phyloP scores from a whole-genome alignment of 768 basidiomycete species.

The Rhodotorula sphaerocarpa region DNA sequence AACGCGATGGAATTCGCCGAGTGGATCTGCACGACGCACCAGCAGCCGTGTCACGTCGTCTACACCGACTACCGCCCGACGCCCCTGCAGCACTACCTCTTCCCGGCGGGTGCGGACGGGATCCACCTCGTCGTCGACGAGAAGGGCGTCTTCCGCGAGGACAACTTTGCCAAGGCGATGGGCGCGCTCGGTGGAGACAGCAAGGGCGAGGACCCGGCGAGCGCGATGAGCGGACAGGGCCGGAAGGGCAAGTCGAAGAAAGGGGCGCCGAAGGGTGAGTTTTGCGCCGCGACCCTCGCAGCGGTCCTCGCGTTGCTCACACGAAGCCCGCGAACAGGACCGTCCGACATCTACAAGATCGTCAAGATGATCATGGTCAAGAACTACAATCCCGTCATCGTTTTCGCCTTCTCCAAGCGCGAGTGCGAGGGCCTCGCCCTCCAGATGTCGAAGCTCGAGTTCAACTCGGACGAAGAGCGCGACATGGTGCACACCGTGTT shows the following conservation, averaged over 20 bases:
- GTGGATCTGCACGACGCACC: constrained; percentile 95
- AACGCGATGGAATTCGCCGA: constrained; percentile 99
- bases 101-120: constrained; percentile 91
- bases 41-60: constrained; percentile 97
- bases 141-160: constrained; percentile 91
- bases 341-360: constrained; percentile 92
- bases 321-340: constrained; percentile 50
- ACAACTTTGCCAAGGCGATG: constrained; percentile 98
- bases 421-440: constrained; percentile 92
- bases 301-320: too few species aligned
- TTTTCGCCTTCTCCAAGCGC: constrained; percentile 96
- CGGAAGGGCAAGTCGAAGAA: constrained; percentile 87
- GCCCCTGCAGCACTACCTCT: constrained; percentile 94
- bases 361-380: constrained; percentile 97
- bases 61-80: constrained; percentile 99
- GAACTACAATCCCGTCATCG: constrained; percentile 95
- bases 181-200: constrained; percentile 57
- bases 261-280: constrained; percentile 77
- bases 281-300: too few species aligned
- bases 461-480: constrained; percentile 86
- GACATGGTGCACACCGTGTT: constrained; percentile 79
- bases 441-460: constrained; percentile 87
- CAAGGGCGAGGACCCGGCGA: constrained; percentile 55
- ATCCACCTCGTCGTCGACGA: constrained; percentile 99
- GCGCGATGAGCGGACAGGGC: constrained; percentile 72